Conservation (phyloP, 2,329 filamentous ascomycete species). For the Pseudofabraea citricarpa region DNA sequence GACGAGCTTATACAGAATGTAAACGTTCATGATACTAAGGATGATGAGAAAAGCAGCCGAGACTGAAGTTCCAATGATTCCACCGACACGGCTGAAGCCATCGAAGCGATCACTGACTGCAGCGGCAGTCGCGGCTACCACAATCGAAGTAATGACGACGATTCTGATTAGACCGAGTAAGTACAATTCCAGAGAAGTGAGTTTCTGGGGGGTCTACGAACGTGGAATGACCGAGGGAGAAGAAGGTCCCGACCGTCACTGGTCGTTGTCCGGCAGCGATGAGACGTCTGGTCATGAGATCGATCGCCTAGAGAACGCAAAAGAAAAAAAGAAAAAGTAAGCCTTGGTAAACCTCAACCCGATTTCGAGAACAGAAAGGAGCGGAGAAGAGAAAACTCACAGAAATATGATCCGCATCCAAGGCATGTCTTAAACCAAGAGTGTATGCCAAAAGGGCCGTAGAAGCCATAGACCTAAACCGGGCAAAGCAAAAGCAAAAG, state of each 20-base stretch:
- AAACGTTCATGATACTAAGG: conserved; percentile 77
- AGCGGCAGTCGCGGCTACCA: conserved; percentile 85
- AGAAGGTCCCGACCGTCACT: conserved; percentile 90
- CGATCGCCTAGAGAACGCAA: too few species aligned
- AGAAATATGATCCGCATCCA: conserved; percentile 90
- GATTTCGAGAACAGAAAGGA: too few species aligned
- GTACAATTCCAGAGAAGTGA: too few species aligned
- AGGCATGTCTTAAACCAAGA: conserved; percentile 85
- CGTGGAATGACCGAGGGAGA: conserved; percentile 89
- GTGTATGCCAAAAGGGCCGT: conserved; percentile 84
- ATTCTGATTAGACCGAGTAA: too few species aligned
- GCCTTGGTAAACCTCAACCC: too few species aligned
- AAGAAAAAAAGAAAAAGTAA: too few species aligned
- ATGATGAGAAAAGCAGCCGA: conserved; percentile 79
- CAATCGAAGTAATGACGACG: conserved; percentile 83
- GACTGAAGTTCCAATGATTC: conserved; percentile 84
- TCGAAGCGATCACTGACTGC: conserved; percentile 78
- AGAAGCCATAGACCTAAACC: too few species aligned
- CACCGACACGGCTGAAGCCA: conserved; percentile 73
- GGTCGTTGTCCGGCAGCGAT: conserved; percentile 81
- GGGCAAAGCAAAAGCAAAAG: too few species aligned
- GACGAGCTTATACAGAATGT: conserved; percentile 78
- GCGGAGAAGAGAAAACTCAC: too few species aligned
- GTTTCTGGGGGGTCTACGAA: too few species aligned
- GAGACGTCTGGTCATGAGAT: conserved; percentile 87